Evolutionary conservation across 2,329 filamentous ascomycete genomes (phyloP).

Genomic region (Fusarium buharicum): DNA sequence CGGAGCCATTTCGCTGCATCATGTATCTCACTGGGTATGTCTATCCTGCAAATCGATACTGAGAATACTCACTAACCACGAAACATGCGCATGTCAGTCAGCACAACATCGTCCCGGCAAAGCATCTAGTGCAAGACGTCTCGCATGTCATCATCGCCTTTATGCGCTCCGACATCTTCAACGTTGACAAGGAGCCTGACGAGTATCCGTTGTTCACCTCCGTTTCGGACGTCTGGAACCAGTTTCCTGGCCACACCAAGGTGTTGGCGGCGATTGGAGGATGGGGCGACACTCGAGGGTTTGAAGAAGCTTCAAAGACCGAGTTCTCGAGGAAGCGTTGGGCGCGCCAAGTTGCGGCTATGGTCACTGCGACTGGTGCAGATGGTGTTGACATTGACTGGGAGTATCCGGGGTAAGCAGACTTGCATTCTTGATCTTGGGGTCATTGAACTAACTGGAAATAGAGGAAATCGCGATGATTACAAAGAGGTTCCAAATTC

Average conservation of each 20-base stretch:
- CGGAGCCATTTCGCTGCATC: conserved; percentile 48
- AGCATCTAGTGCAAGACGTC: conserved; percentile 55
- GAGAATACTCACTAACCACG: conserved; percentile 2
- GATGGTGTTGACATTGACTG: conserved; percentile 75
- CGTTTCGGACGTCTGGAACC: conserved; percentile 58
- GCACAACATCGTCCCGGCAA: conserved; percentile 56
- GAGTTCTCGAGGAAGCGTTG: conserved; percentile 65
- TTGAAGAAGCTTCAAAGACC: conserved; percentile 65
- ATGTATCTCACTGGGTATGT: conserved; percentile 63
- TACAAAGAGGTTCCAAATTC: conserved; percentile 73
- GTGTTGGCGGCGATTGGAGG: conserved; percentile 78
- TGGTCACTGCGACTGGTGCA: conserved; percentile 70
- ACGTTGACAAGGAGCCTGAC: conserved; percentile 50
- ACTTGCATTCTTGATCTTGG: background rate
- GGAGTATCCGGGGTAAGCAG: conserved; percentile 65
- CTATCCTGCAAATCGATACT: background rate
- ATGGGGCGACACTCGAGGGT: conserved; percentile 76
- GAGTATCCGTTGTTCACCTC: conserved; percentile 65
- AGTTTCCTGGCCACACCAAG: conserved; percentile 65
- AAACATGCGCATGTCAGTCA: conserved; percentile 54
- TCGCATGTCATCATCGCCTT: conserved; percentile 70
- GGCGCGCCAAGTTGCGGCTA: conserved; percentile 70
- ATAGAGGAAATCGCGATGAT: conserved; percentile 73
- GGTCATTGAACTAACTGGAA: conserved; percentile 3
- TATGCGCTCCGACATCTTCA: conserved; percentile 64